Evolutionary conservation across 2,329 filamentous ascomycete species (phyloP).

Genomic region (Pseudogymnoascus sp.): DNA sequence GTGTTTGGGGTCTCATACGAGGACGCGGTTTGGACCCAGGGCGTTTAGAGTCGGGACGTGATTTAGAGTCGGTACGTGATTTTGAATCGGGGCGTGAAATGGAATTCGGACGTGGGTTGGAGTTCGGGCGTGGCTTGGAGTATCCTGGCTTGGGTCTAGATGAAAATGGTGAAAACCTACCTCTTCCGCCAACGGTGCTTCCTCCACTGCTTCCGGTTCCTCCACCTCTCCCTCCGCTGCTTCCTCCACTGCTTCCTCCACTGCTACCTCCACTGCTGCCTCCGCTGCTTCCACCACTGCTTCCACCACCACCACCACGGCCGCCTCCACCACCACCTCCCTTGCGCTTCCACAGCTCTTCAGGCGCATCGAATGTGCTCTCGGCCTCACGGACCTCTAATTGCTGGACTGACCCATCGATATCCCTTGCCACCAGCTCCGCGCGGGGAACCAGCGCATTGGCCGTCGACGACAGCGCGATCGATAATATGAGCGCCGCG

Average conservation of each 20-base stretch:
- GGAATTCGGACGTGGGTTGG: neutral
- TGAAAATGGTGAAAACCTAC: constrained; percentile 9
- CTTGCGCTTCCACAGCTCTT: constrained; percentile 50
- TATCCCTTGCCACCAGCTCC: neutral
- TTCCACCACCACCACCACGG: constrained; percentile 35
- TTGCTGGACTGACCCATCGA: neutral
- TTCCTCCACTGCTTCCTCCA: neutral
- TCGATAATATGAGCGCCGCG: neutral
- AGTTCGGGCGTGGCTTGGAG: neutral
- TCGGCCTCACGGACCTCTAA: neutral
- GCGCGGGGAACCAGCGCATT: neutral
- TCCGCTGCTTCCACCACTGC: constrained; percentile 7
- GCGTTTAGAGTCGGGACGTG: constrained; percentile 8
- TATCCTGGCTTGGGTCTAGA: constrained; percentile 4
- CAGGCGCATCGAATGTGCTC: constrained; percentile 18
- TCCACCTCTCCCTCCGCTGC: neutral
- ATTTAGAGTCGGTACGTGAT: neutral
- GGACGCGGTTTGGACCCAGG: constrained; percentile 10
- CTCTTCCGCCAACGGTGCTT: neutral
- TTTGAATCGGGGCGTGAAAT: neutral
- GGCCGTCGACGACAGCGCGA: neutral
- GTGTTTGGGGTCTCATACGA: constrained; percentile 10
- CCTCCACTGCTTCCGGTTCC: neutral
- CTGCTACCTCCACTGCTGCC: neutral
- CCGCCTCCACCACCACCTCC: constrained; percentile 50